Conservation (phyloP, 2,329 filamentous ascomycete genomes). For the Apiospora kogelbergensis region DNA sequence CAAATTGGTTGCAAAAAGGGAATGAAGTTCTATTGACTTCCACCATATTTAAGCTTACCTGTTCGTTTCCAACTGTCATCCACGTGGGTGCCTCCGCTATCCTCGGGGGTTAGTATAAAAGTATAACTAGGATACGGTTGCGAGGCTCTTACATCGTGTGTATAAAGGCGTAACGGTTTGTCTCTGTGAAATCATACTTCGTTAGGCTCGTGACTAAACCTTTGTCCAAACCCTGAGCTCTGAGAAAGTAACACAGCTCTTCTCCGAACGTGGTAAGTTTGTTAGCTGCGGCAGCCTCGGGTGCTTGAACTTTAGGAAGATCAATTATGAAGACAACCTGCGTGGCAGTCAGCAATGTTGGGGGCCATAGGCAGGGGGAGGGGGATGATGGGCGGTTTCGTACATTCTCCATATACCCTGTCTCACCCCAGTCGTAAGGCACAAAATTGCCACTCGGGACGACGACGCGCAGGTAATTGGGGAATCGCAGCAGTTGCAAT, state of each 20-base stretch:
- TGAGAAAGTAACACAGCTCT: conserved; percentile 70
- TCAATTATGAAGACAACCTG: conserved; percentile 90
- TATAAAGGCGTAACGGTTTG: conserved; percentile 73
- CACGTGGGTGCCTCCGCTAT: conserved; percentile 55
- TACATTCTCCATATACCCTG: conserved; percentile 82
- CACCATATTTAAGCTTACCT: conserved; percentile 32
- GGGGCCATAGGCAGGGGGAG: conserved; percentile 17
- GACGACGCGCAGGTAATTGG: conserved; percentile 71
- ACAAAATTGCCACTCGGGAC: conserved; percentile 87
- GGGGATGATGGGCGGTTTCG: conserved; percentile 23
- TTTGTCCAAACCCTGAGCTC: conserved; percentile 63
- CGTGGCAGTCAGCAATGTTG: neutral
- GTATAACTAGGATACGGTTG: conserved; percentile 2
- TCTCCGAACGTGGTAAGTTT: conserved; percentile 57
- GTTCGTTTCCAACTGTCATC: conserved; percentile 44
- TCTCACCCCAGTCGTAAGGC: conserved; percentile 86
- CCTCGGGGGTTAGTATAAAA: conserved; percentile 21
- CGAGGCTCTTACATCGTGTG: conserved; percentile 70
- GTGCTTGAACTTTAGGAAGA: conserved; percentile 58
- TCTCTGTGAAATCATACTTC: conserved; percentile 80
- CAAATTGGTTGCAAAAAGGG: neutral
- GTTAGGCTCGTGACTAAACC: conserved; percentile 66
- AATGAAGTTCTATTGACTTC: conserved; percentile 14
- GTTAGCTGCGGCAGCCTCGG: conserved; percentile 32
- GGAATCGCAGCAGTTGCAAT: conserved; percentile 83